Base-by-base conservation (phyloP, 2,329 filamentous ascomycete genomes). In the Exophiala sp. region DNA sequence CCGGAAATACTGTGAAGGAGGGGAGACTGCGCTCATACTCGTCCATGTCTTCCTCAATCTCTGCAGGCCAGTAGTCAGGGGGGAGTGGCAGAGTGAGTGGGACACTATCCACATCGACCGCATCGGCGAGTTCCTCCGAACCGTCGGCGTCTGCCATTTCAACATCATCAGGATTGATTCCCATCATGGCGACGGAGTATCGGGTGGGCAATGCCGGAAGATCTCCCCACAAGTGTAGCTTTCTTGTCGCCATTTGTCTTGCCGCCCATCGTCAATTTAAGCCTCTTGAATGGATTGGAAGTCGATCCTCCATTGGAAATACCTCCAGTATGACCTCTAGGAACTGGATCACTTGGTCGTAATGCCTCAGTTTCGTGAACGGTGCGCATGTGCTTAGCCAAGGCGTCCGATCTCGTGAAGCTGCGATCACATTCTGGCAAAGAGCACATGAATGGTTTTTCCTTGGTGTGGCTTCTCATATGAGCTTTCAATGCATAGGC, bases 341-440 rank as follows among this genome's bases (percentile, higher is more conserved):
- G 64, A 13, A 71, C 68, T 10, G 68, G 64, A 50, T 74, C 76
- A 11, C 73, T 74, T 3, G 87, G 86, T n/a, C 88, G 83, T 18
- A 95, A 76, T 13, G 88, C 86, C 70, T 98, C 93, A 2, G 91
- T 96, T 67, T 98, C 93, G 73, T 98, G 93, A 30, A 98, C 90
- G 13, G 93, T 97, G 61, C 93, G 86, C 88, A 97, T 97, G 67
- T 98, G 93, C 69, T 98, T 98, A 1, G 91, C 89, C 0, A 98
- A 77, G 10, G 93, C 93, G 63, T 98, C 93, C 19, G 91, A 96
- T 58, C 93, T 80, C 2, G 93, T 98, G 63, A 98, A 98, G 24
- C 90, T 90, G 54, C 91, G 85, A 66, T 98, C 93, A 71, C 93
- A 98, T 78, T 98, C 93, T 50, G 93, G 93, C 34, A 98, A 71